Evolutionary conservation across 768 basidiomycete genomes (phyloP).

Genomic region (Trichaptum fuscoviolaceum): DNA sequence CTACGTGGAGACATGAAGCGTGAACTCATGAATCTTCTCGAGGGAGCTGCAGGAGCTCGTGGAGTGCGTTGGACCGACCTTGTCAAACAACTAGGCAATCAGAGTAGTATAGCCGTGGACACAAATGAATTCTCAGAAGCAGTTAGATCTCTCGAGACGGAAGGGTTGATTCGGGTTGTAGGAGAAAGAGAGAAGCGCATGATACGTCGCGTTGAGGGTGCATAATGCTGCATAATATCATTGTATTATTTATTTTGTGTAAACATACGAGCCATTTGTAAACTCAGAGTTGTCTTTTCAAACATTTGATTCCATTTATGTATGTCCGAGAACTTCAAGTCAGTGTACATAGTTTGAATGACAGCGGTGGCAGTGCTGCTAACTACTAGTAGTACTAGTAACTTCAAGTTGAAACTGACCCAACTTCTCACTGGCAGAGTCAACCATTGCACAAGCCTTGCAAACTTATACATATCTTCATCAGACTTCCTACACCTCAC

Average conservation of each 20-base stretch:
- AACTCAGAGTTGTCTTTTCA: no score
- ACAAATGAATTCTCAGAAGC: slow-evolving; percentile 77
- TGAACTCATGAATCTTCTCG: slow-evolving; percentile 67
- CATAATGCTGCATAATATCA: slow-evolving; percentile 18
- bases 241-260: background rate
- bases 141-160: slow-evolving; percentile 71
- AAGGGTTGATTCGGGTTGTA: slow-evolving; percentile 79
- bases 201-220: slow-evolving; percentile 61
- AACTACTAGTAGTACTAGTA: no score
- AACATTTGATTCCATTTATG: no score
- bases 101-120: slow-evolving; percentile 82
- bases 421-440: no score
- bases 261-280: background rate
- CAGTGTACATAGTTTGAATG: no score
- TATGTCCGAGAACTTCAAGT: no score
- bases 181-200: slow-evolving; percentile 84
- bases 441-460: no score
- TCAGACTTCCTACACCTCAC: background rate
- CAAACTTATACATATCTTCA: no score
- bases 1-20: slow-evolving; percentile 86
- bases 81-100: slow-evolving; percentile 70
- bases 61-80: slow-evolving; percentile 81
- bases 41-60: slow-evolving; percentile 40
- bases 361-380: background rate
- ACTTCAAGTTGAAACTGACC: no score